These are phyloP conservation scores for Kazachstania martiniae DNA, from an alignment of 805 yeast species.

Conservation along the genomic window DNA sequence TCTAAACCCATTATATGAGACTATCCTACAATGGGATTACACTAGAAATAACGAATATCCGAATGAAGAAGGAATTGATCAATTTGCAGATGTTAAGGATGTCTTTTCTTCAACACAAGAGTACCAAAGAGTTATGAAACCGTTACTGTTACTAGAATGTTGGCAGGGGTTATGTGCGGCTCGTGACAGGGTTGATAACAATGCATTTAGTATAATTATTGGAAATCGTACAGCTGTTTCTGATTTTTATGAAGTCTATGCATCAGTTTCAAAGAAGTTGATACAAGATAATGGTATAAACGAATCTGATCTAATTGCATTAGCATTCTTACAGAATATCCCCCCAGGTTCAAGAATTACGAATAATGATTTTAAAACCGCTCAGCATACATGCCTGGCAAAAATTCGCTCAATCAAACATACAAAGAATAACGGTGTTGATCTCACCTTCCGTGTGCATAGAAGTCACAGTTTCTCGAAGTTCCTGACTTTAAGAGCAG, in stretches of 20 bases:
- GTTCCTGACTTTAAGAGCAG: slow-evolving; percentile 50
- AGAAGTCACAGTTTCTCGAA: slow-evolving; percentile 36
- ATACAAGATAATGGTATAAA: slow-evolving; percentile 43
- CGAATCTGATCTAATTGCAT: slow-evolving; percentile 67
- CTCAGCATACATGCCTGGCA: slow-evolving; percentile 57
- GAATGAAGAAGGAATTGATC: slow-evolving; percentile 32
- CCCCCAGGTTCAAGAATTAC: slow-evolving; percentile 18
- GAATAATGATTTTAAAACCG: slow-evolving; percentile 26
- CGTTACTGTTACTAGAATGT: slow-evolving; percentile 75
- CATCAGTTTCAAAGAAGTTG: slow-evolving; percentile 47
- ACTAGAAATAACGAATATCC: slow-evolving; percentile 48
- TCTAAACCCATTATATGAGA: slow-evolving; percentile 60
- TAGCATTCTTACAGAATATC: slow-evolving; percentile 42
- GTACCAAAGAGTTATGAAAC: slow-evolving; percentile 62
- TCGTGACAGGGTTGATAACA: slow-evolving; percentile 42
- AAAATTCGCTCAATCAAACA: slow-evolving; percentile 65
- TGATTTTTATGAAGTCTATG: slow-evolving; percentile 78
- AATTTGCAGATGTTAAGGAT: slow-evolving; percentile 41
- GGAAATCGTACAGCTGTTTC: slow-evolving; percentile 80
- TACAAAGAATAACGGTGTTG: slow-evolving; percentile 55
- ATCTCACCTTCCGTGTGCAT: slow-evolving; percentile 60
- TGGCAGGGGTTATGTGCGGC: slow-evolving; percentile 85
- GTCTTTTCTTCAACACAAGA: slow-evolving; percentile 48
- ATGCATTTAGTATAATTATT: slow-evolving; percentile 54
- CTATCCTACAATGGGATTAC: slow-evolving; percentile 70